Percentiles rank a stretch among this genome's conserved stretches.
Evolutionary conservation across 768 basidiomycete genomes (phyloP).

Genomic region (Podaxis sp.): DNA sequence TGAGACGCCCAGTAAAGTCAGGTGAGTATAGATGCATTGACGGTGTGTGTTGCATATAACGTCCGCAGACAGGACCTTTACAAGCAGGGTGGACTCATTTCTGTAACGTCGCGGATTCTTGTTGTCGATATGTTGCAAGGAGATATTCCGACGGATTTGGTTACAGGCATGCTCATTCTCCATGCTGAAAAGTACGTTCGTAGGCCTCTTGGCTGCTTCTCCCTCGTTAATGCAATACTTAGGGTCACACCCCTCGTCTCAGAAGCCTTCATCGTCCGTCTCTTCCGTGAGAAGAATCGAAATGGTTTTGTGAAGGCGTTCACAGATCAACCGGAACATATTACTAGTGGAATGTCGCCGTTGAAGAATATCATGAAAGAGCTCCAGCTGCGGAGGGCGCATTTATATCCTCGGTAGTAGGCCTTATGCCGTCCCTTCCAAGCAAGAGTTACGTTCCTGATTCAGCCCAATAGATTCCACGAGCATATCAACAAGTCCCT

Average conservation of each 20-base stretch:
- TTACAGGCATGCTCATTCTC: constrained; percentile 87
- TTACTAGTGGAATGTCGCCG: constrained; percentile 90
- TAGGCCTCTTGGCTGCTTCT: neutral
- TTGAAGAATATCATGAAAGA: constrained; percentile 92
- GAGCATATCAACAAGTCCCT: constrained; percentile 82
- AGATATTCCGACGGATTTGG: constrained; percentile 80
- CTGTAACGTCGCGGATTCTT: constrained; percentile 91
- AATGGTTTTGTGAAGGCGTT: constrained; percentile 95
- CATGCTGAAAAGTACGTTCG: constrained; percentile 82
- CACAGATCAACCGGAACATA: constrained; percentile 94
- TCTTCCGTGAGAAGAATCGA: constrained; percentile 88
- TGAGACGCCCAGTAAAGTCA: constrained; percentile 75
- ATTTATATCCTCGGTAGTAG: constrained; percentile 85
- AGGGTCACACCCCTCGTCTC: constrained; percentile 83
- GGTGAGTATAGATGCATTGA: constrained; percentile 46
- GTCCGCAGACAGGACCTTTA: constrained; percentile 75
- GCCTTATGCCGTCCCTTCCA: neutral
- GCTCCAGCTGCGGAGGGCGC: constrained; percentile 83
- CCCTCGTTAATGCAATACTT: neutral
- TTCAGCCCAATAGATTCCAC: constrained; percentile 71
- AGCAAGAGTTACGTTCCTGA: neutral
- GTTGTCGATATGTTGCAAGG: constrained; percentile 92
- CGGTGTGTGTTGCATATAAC: neutral
- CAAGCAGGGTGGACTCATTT: constrained; percentile 84
- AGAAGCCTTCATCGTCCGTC: constrained; percentile 91